Conservation (phyloP, 352 stramenopile genomes). For the Sclerospora graminicola region DNA sequence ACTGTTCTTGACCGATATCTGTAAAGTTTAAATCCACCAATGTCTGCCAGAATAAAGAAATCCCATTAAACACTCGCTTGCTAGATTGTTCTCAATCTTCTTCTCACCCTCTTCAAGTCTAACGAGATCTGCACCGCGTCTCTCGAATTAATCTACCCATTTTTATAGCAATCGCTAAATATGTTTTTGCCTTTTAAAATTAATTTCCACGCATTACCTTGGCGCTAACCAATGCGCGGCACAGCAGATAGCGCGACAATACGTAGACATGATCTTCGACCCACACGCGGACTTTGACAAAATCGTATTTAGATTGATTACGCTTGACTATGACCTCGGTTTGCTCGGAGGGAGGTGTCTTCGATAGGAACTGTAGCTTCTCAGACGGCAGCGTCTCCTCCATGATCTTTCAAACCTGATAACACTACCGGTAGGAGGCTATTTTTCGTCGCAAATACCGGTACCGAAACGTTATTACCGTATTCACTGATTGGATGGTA, state of each 20-base stretch:
- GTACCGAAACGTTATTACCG: too few relatives aligned
- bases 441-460: too few relatives aligned
- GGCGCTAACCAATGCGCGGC: slow-evolving; percentile 69
- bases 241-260: slow-evolving; percentile 79
- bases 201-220: slow-evolving; percentile 31
- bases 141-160: slow-evolving; percentile 60
- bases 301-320: slow-evolving; percentile 87
- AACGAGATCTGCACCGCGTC: slow-evolving; percentile 84
- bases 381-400: slow-evolving; percentile 25
- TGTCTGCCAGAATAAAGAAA: slow-evolving; percentile 32
- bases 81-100: neutral
- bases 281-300: slow-evolving; percentile 86
- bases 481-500: too few relatives aligned
- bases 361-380: slow-evolving; percentile 16
- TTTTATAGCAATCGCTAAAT: too few relatives aligned
- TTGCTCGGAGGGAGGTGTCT: slow-evolving; percentile 21
- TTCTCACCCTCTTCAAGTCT: slow-evolving; percentile 71
- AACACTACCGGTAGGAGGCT: too few relatives aligned
- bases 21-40: slow-evolving; percentile 77
- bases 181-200: neutral
- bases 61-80: neutral
- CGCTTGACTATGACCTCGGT: slow-evolving; percentile 51
- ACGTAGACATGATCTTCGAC: slow-evolving; percentile 86
- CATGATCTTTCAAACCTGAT: slow-evolving; percentile 16
- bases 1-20: slow-evolving; percentile 84